These are phyloP conservation scores for Xylaria sp. DNA, from an alignment of 2,329 filamentous ascomycete genomes.

Conservation along the genomic window DNA sequence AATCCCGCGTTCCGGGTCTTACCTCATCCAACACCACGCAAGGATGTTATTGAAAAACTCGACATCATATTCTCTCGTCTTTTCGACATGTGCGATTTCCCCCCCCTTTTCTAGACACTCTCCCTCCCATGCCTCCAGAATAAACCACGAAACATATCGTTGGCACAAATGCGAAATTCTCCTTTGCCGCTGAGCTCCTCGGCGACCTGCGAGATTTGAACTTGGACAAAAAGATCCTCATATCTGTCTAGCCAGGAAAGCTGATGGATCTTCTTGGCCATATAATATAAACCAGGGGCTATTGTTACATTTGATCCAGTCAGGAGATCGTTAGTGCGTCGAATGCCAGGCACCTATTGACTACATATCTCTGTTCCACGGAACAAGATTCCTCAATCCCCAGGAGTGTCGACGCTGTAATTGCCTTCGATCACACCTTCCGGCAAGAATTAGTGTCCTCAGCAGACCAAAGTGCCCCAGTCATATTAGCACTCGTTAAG, in stretches of 20 bases:
- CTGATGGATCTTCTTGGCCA: slow-evolving; percentile 59
- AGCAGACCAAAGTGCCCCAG: slow-evolving; percentile 41
- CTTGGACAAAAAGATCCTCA: slow-evolving; percentile 54
- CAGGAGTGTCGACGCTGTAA: slow-evolving; percentile 54
- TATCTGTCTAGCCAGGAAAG: slow-evolving; percentile 57
- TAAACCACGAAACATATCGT: slow-evolving; percentile 59
- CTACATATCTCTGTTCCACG: slow-evolving; percentile 51
- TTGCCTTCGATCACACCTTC: slow-evolving; percentile 61
- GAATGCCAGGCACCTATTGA: slow-evolving; percentile 34
- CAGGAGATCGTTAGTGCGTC: slow-evolving; percentile 29
- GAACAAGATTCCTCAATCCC: slow-evolving; percentile 46
- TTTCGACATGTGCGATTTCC: slow-evolving; percentile 62
- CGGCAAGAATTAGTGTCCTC: slow-evolving; percentile 41
- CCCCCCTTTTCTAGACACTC: slow-evolving; percentile 57
- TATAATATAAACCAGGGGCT: slow-evolving; percentile 50
- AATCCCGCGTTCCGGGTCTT: slow-evolving; percentile 50
- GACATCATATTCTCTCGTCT: slow-evolving; percentile 58
- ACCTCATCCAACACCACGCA: slow-evolving; percentile 47
- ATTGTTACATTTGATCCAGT: slow-evolving; percentile 39
- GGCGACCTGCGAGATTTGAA: slow-evolving; percentile 47
- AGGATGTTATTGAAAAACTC: slow-evolving; percentile 51
- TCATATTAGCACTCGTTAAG: slow-evolving; percentile 57
- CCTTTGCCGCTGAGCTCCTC: slow-evolving; percentile 63
- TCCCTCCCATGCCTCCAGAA: slow-evolving; percentile 48
- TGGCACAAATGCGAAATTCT: slow-evolving; percentile 64